Percentiles rank a stretch among this genome's conserved stretches.
Evolutionary conservation across 768 basidiomycete species (phyloP).

Genomic region (Dacryopinax spathularia): DNA sequence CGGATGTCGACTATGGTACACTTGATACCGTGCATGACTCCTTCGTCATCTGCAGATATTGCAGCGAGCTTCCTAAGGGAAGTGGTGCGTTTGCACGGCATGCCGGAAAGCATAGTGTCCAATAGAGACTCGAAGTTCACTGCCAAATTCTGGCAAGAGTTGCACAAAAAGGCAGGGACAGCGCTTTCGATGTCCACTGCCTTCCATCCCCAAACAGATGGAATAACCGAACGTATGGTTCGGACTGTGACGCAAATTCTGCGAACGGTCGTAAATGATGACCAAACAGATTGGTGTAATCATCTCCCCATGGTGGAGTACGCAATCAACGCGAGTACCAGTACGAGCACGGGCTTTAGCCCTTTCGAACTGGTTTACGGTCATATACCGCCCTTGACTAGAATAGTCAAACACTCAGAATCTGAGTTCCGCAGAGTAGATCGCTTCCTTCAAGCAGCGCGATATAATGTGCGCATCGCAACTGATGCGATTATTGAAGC

Average conservation of each 20-base stretch:
- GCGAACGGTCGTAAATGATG: too few species aligned
- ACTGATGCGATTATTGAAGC: constrained; percentile 9
- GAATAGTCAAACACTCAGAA: constrained; percentile 4
- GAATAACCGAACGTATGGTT: constrained; percentile 26
- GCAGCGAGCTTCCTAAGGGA: constrained; percentile 26
- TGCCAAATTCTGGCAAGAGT: constrained; percentile 29
- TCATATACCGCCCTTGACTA: constrained; percentile 13
- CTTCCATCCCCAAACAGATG: too few species aligned
- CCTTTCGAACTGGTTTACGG: constrained; percentile 18
- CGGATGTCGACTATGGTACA: constrained; percentile 17
- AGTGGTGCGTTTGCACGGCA: constrained; percentile 28
- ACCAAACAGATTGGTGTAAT: constrained; percentile 14
- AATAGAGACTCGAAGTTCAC: constrained; percentile 33
- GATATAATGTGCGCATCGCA: constrained; percentile 2
- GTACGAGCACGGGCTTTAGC: constrained; percentile 11
- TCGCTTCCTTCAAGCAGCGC: background rate
- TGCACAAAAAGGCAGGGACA: constrained; percentile 22
- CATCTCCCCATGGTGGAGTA: constrained; percentile 14
- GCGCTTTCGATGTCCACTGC: constrained; percentile 27
- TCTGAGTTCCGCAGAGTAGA: constrained; percentile 7
- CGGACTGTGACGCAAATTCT: constrained; percentile 4
- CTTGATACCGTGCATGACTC: constrained; percentile 21
- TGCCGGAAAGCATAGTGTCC: too few species aligned
- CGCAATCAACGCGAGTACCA: constrained; percentile 14
- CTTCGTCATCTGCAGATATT: constrained; percentile 24